Evolutionary conservation across 768 basidiomycete genomes (phyloP).

Genomic region (Rhodotorula babjevae): DNA sequence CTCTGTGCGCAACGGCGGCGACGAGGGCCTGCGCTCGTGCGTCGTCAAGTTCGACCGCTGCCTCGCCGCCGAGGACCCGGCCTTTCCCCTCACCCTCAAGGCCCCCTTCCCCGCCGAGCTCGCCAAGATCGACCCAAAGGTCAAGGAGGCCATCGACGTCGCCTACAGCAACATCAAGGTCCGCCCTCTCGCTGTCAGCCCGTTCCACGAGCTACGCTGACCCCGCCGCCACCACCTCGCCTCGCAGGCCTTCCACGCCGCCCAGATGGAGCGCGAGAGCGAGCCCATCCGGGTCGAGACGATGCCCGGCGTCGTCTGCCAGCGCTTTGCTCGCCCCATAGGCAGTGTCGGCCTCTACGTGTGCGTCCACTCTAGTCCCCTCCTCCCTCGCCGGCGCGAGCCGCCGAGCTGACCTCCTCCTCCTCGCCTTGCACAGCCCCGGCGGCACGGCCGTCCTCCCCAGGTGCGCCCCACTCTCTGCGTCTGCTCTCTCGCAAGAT

Average conservation of each 20-base stretch:
- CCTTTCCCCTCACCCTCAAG: slow-evolving; percentile 49
- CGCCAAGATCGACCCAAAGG: slow-evolving; percentile 59
- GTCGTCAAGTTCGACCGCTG: slow-evolving; percentile 92
- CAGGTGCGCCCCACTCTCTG: slow-evolving; percentile 48
- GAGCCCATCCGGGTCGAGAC: slow-evolving; percentile 73
- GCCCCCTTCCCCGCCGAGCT: slow-evolving; percentile 65
- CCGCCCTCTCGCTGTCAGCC: slow-evolving; percentile 9
- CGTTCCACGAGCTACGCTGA: no score
- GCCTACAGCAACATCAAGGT: slow-evolving; percentile 81
- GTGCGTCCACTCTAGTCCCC: background rate
- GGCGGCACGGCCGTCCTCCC: slow-evolving; percentile 95
- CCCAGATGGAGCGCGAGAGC: slow-evolving; percentile 66
- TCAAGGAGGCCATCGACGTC: slow-evolving; percentile 75
- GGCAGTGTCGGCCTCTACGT: slow-evolving; percentile 93
- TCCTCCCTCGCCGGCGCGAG: fast-evolving
- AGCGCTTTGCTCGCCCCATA: slow-evolving; percentile 91
- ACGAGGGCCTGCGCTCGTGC: slow-evolving; percentile 76
- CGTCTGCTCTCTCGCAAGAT: background rate
- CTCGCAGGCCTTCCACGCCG: slow-evolving; percentile 69
- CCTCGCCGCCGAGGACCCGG: slow-evolving; percentile 61
- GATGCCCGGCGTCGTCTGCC: slow-evolving; percentile 95
- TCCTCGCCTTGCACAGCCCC: slow-evolving; percentile 52
- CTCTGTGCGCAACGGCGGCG: slow-evolving; percentile 74
- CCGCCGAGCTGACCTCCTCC: background rate
- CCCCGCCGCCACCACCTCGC: background rate